Conservation (phyloP, 345 rosid genomes). For the Draba incana region DNA sequence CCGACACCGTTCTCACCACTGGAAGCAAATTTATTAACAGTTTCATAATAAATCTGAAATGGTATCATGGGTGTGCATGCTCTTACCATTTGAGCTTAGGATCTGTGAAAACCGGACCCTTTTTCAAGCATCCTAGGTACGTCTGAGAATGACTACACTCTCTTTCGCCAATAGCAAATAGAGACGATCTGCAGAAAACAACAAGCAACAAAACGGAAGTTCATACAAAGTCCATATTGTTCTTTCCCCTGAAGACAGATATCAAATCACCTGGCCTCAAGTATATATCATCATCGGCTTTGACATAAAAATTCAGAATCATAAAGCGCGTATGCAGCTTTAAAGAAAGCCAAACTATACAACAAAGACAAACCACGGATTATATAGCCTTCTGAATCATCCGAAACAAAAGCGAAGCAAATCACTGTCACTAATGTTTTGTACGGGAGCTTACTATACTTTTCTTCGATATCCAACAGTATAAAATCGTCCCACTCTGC, state of each 20-base stretch:
- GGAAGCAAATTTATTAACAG: no score
- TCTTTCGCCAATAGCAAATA: slow-evolving; percentile 77
- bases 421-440: slow-evolving; percentile 70
- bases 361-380: slow-evolving; percentile 3
- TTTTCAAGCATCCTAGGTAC: slow-evolving; percentile 91
- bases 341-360: slow-evolving; percentile 74
- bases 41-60: no score
- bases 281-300: slow-evolving; percentile 89
- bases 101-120: slow-evolving; percentile 85
- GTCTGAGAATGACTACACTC: slow-evolving; percentile 67
- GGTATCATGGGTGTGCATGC: no score
- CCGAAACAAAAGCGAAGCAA: neutral
- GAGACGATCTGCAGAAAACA: slow-evolving; percentile 59
- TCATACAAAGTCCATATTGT: neutral
- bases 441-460: slow-evolving; percentile 91
- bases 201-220: neutral
- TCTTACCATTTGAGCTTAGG: slow-evolving; percentile 86
- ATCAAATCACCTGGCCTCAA: slow-evolving; percentile 71
- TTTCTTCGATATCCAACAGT: slow-evolving; percentile 80
- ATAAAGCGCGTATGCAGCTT: slow-evolving; percentile 76
- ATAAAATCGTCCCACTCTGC: slow-evolving; percentile 75
- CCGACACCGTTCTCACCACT: no score
- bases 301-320: slow-evolving; percentile 78
- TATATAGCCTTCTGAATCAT: neutral
- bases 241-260: neutral